phyloP scores from a whole-genome alignment of 805 yeast species.

The Metschnikowia continentalis region DNA sequence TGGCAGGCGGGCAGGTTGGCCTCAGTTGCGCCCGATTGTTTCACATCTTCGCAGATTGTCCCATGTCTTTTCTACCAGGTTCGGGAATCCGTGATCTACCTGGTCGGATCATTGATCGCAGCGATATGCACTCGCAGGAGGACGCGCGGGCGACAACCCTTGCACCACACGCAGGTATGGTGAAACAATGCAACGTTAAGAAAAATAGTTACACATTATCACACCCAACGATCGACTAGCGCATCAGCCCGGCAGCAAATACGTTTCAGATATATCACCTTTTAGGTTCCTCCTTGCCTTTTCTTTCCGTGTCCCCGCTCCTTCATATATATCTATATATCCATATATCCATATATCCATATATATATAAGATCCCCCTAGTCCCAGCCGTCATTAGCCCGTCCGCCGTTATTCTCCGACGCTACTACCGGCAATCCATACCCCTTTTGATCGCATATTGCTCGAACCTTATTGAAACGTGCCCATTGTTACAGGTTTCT shows the following conservation, averaged over 20 bases:
- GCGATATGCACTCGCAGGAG: background rate
- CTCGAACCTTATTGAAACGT: background rate
- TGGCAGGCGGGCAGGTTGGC: too few species aligned
- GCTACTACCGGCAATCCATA: background rate
- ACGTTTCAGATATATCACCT: background rate
- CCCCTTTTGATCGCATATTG: background rate
- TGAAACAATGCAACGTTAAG: constrained; percentile 4
- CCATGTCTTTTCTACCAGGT: background rate
- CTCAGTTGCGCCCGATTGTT: background rate
- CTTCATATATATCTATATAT: background rate
- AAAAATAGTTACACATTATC: background rate
- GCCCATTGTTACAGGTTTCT: background rate
- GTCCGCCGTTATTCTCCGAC: background rate
- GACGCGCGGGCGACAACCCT: constrained; percentile 4
- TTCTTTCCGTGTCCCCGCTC: background rate
- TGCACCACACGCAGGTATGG: constrained; percentile 3
- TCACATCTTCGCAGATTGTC: background rate
- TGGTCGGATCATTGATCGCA: background rate
- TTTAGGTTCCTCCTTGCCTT: background rate
- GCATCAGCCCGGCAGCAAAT: background rate
- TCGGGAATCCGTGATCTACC: background rate
- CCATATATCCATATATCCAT: background rate
- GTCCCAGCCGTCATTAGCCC: too few species aligned
- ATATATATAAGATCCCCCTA: too few species aligned
- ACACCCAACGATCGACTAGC: background rate